These are phyloP conservation scores for Cladosporium sp. DNA, from an alignment of 2,329 filamentous ascomycete species.

Conservation along the genomic window DNA sequence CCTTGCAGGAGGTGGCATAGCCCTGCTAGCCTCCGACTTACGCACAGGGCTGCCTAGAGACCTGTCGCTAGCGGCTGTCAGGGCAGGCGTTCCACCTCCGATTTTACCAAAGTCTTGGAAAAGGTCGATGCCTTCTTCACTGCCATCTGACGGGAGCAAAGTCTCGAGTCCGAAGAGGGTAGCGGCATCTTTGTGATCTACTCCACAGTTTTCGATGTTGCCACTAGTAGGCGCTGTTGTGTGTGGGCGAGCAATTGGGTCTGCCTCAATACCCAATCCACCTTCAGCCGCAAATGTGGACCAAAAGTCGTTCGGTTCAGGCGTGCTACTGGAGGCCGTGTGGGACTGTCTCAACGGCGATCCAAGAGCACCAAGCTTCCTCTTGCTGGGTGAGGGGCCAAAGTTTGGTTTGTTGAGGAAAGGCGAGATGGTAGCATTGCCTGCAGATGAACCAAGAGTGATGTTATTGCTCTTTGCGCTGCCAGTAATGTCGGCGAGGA, in stretches of 20 bases:
- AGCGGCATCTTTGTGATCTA: conserved; percentile 42
- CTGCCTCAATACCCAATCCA: conserved; percentile 20
- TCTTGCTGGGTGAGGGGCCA: conserved; percentile 24
- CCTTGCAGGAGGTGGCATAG: conserved; percentile 25
- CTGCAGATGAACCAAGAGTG: conserved; percentile 19
- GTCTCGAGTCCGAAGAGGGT: conserved; percentile 51
- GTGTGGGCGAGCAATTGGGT: conserved; percentile 15
- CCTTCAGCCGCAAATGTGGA: neutral
- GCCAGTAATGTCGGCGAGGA: conserved; percentile 59
- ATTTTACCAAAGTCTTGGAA: conserved; percentile 74
- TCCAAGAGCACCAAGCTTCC: conserved; percentile 22
- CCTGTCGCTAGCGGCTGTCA: conserved; percentile 21
- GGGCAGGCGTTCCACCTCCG: conserved; percentile 38
- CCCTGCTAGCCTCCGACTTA: conserved; percentile 15
- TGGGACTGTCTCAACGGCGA: conserved; percentile 31
- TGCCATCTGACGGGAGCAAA: conserved; percentile 54
- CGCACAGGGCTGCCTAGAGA: conserved; percentile 31
- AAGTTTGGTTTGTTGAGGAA: conserved; percentile 24
- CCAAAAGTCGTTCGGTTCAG: conserved; percentile 7
- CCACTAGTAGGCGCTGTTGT: neutral
- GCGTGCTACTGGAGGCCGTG: conserved; percentile 17
- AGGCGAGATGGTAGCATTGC: conserved; percentile 28
- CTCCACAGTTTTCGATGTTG: neutral
- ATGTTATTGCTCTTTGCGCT: conserved; percentile 48
- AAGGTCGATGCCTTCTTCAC: conserved; percentile 62